Evolutionary conservation across 805 yeast species (phyloP).

Genomic region (Sungouiella blattae): DNA sequence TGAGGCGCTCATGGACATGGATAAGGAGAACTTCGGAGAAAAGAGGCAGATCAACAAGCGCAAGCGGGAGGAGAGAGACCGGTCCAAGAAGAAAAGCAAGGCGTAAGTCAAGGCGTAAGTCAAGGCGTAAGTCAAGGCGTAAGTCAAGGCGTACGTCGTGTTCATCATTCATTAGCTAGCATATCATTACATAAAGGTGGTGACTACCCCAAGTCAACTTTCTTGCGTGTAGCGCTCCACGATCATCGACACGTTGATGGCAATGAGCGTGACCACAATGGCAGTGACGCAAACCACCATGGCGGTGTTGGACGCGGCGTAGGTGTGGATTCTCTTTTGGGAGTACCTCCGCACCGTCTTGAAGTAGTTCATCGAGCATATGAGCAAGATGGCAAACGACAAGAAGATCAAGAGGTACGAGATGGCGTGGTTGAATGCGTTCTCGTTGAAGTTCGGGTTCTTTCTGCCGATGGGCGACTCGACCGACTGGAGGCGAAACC

Average conservation of each 20-base stretch:
- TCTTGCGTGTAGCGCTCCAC: slow-evolving; percentile 10
- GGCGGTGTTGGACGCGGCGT: slow-evolving; percentile 27
- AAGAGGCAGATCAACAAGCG: slow-evolving; percentile 49
- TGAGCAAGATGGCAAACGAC: slow-evolving; percentile 34
- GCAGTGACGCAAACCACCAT: slow-evolving; percentile 31
- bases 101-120: not conserved
- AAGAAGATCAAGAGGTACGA: slow-evolving; percentile 36
- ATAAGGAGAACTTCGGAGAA: slow-evolving; percentile 83
- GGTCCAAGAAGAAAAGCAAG: slow-evolving; percentile 2
- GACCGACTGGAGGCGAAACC: slow-evolving; percentile 33
- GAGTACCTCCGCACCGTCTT: slow-evolving; percentile 44
- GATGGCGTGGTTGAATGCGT: slow-evolving; percentile 15
- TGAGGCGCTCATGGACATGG: slow-evolving; percentile 92
- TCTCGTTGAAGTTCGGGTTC: slow-evolving; percentile 4
- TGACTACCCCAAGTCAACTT: too few species aligned
- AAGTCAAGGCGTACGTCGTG: too few species aligned
- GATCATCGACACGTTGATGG: slow-evolving; percentile 30
- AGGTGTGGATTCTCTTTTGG: slow-evolving; percentile 36
- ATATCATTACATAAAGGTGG: too few species aligned
- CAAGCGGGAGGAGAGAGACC: slow-evolving; percentile 22
- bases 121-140: too few species aligned
- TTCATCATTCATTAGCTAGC: not conserved
- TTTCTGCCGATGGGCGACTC: slow-evolving; percentile 1
- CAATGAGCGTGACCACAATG: slow-evolving; percentile 33
- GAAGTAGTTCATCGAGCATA: slow-evolving; percentile 41